These are phyloP conservation scores for Amaranthus tricolor DNA, from an alignment of 179 eudicot species.

Conservation along the genomic window DNA sequence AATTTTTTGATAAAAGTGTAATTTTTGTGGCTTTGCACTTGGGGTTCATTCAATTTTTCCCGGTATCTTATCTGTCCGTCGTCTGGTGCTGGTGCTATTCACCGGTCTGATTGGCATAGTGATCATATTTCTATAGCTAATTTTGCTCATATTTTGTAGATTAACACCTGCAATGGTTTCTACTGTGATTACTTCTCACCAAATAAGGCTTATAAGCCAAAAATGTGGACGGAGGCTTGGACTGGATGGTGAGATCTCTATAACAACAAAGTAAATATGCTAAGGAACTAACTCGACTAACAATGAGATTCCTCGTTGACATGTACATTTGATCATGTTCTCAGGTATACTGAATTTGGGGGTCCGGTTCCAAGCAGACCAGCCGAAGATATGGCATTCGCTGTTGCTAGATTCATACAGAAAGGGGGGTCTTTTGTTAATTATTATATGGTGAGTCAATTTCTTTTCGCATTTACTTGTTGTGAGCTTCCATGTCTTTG, in stretches of 20 bases:
- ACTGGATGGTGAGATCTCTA: slow-evolving; percentile 63
- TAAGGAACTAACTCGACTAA: not conserved
- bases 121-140: too few relatives aligned
- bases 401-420: slow-evolving; percentile 79
- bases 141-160: slow-evolving; percentile 38
- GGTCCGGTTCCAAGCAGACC: slow-evolving; percentile 82
- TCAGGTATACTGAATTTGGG: slow-evolving; percentile 87
- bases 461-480: slow-evolving; percentile 4
- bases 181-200: slow-evolving; percentile 88
- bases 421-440: slow-evolving; percentile 87
- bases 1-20: too few relatives aligned
- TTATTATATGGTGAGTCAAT: slow-evolving; percentile 70
- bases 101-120: too few relatives aligned
- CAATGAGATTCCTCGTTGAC: not conserved
- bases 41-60: too few relatives aligned
- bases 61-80: too few relatives aligned
- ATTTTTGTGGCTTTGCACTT: too few relatives aligned
- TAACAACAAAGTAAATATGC: not conserved
- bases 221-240: slow-evolving; percentile 98
- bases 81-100: too few relatives aligned
- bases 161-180: slow-evolving; percentile 89
- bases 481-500: not conserved
- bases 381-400: slow-evolving; percentile 83
- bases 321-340: not conserved
- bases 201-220: slow-evolving; percentile 77